Percentiles rank a stretch among this genome's conserved stretches.
Conservation (phyloP, 1,139 yeast genomes). For the Kazachstania sp. region DNA sequence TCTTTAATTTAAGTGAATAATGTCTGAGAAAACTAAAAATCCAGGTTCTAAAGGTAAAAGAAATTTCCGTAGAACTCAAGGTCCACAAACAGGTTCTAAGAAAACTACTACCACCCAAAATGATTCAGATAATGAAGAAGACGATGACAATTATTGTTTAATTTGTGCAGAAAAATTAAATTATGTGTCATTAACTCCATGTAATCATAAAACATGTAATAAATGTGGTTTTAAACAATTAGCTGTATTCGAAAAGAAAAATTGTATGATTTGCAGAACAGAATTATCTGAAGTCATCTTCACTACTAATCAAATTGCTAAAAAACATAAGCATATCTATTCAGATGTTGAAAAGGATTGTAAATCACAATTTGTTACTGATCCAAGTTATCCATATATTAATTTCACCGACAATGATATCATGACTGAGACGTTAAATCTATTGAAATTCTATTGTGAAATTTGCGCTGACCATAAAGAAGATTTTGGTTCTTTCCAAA, state of each 20-base stretch:
- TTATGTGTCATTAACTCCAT: constrained; percentile 65
- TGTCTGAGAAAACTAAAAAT: neutral
- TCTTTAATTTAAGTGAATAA: neutral
- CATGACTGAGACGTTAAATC: constrained; percentile 38
- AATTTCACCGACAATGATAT: constrained; percentile 44
- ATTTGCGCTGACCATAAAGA: constrained; percentile 24
- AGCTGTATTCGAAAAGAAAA: constrained; percentile 62
- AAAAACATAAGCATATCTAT: constrained; percentile 23
- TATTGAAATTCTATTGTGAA: constrained; percentile 55
- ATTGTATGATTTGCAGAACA: constrained; percentile 78
- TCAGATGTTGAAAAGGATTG: neutral
- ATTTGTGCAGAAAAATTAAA: constrained; percentile 72
- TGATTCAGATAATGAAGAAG: constrained; percentile 29
- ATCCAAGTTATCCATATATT: constrained; percentile 30
- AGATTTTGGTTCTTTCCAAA: constrained; percentile 42
- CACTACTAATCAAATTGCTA: constrained; percentile 36
- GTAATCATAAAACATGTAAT: constrained; percentile 82
- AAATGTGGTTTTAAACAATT: constrained; percentile 76
- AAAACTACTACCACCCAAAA: neutral
- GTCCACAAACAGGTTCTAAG: constrained; percentile 9
- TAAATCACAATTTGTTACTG: neutral
- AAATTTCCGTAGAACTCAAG: constrained; percentile 30
- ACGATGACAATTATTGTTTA: constrained; percentile 47
- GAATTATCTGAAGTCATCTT: constrained; percentile 54
- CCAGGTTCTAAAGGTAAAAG: constrained; percentile 13